Base-by-base conservation (phyloP, 495 filamentous ascomycete species). In the Recurvomyces mirabilis region DNA sequence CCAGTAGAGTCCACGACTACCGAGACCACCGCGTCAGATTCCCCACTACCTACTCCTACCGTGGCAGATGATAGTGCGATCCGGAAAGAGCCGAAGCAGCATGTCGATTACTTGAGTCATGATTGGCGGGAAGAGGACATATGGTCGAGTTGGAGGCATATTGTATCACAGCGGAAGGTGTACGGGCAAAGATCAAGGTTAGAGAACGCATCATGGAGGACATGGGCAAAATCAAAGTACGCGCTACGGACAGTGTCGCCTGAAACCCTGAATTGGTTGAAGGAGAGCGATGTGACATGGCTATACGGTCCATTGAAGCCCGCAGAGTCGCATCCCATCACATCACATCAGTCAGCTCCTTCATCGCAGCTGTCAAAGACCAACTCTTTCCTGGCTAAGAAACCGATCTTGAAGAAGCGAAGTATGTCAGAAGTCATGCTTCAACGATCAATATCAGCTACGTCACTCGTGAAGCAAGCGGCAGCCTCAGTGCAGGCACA, bases 271-370 rank as follows among this genome's bases (percentile, higher is more conserved):
- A 94, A 95, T 59, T 95, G 88, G 89, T 65, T 96, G 29, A 98
- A 98, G 58, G 91, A 98, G 53, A 87, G 82, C 58, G 91, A 98
- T 59, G 87, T 95, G 19, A 96, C 91, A 38, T 98, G 91, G 91
- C 70, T 98, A 2, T 98, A 98, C 55, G 91, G 91, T 0, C 91
- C 91, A 21, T 65, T 98, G 24, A 89, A 93, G 56, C 81, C 80
- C 1, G 78, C 62, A 38, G 47, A 56, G 11, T 52, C 52, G 31
- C 54, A 49, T 23, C 51, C 51, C 1, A 38, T 53, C 32, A 50
- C 46, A 70, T 34, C 66, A 58, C 29, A 69, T 58, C 6, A 69
- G 47, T 39, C 65, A 29, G 81, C 74, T 50, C 71, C 67, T 50
- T 58, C 48, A 32, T 75, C 71, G 52, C 62, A 65, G 43, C 57